Evolutionary conservation across 1,139 yeast genomes (phyloP), one percentile per base, ranked within the genome.

Genomic region (Pichia sp.): DNA sequence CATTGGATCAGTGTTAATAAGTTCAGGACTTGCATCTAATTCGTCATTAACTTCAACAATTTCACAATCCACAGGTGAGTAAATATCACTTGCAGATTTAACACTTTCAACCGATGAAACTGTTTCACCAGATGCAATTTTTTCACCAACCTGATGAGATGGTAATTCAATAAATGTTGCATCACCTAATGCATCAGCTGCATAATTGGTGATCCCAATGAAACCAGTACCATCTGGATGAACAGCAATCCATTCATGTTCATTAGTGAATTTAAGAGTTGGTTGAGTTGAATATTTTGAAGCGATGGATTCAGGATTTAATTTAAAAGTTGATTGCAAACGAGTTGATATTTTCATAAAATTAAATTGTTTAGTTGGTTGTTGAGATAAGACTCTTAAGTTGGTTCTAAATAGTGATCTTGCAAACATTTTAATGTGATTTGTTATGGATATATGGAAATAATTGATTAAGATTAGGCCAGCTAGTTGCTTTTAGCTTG

Each of bases 181-280:
- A 69, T 92, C 99, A 42, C 98, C 98, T 53, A 92, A 77, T n/a
- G 98, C 96, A 62, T 90, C 96, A 40, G 96, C 85, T 32, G 99
- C 99, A 66, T 92, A 90, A 61, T 79, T 80, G 53, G 98, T 90
- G 68, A 92, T 89, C 36, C 99, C 99, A 36, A 92, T 74, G 59
- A 84, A 89, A 2, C 94, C 84, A 34, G 82, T 74, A 51, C 88
- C 87, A 67, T 90, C 96, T 34, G 77, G 76, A 65, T 86, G 94
- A 45, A 82, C 73, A 3, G 96, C 92, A 53, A 94, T 71, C 97
- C 97, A 92, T 71, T 92, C 99, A 72, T 92, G 99, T 63, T 92
- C 97, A 48, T 74, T 71, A 18, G 98, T 87, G 73, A 79, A 90
- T 68, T 79, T 81, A 56, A 85, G 76, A 52, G 67, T 64, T 46